These are phyloP conservation scores for Trichophyton schoenleinii DNA, from an alignment of 2,329 filamentous ascomycete species.

Conservation along the genomic window DNA sequence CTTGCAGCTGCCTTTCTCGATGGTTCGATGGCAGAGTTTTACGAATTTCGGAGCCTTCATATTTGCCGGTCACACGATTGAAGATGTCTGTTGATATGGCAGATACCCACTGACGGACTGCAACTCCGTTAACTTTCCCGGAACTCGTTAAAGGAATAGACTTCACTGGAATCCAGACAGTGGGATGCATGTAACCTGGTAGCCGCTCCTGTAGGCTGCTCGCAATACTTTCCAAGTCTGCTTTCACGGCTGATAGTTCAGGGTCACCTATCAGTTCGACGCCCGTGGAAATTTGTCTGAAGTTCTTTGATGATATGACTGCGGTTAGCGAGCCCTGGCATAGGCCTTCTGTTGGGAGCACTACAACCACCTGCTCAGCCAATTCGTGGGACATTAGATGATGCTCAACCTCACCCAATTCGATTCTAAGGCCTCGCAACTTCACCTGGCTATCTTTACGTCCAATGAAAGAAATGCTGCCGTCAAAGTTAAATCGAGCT, in stretches of 20 bases:
- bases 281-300: slow-evolving; percentile 5
- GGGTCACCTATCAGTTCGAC: neutral
- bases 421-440: slow-evolving; percentile 68
- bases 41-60: neutral
- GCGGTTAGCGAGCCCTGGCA: neutral
- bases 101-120: neutral
- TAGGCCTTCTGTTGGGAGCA: slow-evolving; percentile 3
- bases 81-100: neutral
- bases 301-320: slow-evolving; percentile 5
- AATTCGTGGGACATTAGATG: slow-evolving; percentile 27
- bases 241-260: neutral
- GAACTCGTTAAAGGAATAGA: slow-evolving; percentile 10
- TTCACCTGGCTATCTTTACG: slow-evolving; percentile 73
- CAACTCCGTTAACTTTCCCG: slow-evolving; percentile 11
- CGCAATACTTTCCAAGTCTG: slow-evolving; percentile 15
- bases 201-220: slow-evolving; percentile 30
- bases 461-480: slow-evolving; percentile 66
- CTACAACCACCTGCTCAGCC: slow-evolving; percentile 5
- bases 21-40: neutral
- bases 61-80: neutral
- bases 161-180: slow-evolving; percentile 9
- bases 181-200: slow-evolving; percentile 11
- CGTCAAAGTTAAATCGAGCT: slow-evolving; percentile 53
- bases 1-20: neutral
- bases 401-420: slow-evolving; percentile 76